These are phyloP conservation scores for Citrus trifoliata DNA, from an alignment of 345 rosid species.

Conservation along the genomic window DNA sequence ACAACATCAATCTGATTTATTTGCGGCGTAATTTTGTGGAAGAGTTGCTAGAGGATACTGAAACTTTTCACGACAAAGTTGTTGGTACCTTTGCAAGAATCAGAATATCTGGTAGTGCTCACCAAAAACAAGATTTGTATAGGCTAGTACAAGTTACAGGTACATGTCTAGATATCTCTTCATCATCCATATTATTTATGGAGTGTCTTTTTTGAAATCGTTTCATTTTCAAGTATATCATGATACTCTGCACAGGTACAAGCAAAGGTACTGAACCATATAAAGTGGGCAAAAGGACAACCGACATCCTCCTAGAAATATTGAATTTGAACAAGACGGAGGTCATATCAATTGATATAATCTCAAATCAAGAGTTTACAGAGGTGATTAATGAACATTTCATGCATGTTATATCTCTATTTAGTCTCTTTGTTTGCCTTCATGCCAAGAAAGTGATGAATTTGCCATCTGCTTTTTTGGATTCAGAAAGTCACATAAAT, in stretches of 20 bases:
- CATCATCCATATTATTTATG: slow-evolving; percentile 7
- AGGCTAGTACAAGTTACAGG: slow-evolving; percentile 97
- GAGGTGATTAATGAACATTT: slow-evolving; percentile 52
- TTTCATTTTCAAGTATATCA: slow-evolving; percentile 9
- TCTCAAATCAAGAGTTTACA: slow-evolving; percentile 98
- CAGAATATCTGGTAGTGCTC: slow-evolving; percentile 84
- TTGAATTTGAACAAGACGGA: slow-evolving; percentile 92
- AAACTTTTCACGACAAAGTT: slow-evolving; percentile 78
- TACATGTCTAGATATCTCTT: slow-evolving; percentile 31
- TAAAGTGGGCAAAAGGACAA: slow-evolving; percentile 83
- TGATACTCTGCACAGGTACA: slow-evolving; percentile 58
- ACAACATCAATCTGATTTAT: slow-evolving; percentile 83
- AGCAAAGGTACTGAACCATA: slow-evolving; percentile 78
- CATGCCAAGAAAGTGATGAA: not conserved
- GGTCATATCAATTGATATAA: slow-evolving; percentile 75
- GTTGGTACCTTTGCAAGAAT: slow-evolving; percentile 88
- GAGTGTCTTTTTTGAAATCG: not conserved
- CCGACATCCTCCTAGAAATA: slow-evolving; percentile 74
- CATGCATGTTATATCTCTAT: not conserved
- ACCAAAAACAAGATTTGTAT: slow-evolving; percentile 96
- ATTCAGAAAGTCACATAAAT: not conserved
- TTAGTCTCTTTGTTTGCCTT: not conserved
- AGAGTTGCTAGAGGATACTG: slow-evolving; percentile 73
- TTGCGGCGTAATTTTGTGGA: slow-evolving; percentile 87
- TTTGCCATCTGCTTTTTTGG: not conserved